Conservation (phyloP, 2,329 filamentous ascomycete species). For the Aspergillus aculeatinus region DNA sequence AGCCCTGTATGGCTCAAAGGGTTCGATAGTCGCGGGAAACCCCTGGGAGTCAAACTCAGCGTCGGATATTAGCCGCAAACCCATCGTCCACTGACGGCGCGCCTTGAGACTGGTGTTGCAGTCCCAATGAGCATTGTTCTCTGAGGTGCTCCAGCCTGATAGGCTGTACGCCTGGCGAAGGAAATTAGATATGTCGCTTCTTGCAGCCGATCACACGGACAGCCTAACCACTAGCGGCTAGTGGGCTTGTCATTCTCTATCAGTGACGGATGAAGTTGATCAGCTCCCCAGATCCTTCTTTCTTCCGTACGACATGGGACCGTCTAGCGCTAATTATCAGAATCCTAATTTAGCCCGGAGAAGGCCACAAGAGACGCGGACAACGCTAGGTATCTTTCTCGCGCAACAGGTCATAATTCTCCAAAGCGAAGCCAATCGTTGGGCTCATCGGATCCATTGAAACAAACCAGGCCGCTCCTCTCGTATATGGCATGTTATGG, state of each 20-base stretch:
- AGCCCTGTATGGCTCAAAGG: slow-evolving; percentile 8
- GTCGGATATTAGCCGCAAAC: slow-evolving; percentile 11
- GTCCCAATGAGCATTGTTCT: slow-evolving; percentile 13
- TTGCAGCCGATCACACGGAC: slow-evolving; percentile 18
- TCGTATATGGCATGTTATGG: not conserved
- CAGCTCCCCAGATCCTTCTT: slow-evolving; percentile 4
- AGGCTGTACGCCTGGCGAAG: slow-evolving; percentile 10
- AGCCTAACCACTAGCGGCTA: slow-evolving; percentile 17
- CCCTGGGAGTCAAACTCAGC: slow-evolving; percentile 12
- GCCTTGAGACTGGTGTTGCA: not conserved
- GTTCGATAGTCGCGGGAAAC: slow-evolving; percentile 3
- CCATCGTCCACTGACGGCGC: slow-evolving; percentile 11
- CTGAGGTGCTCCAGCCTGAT: slow-evolving; percentile 9
- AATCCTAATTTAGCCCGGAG: slow-evolving; percentile 4
- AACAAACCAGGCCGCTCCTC: not conserved
- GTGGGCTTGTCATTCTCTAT: slow-evolving; percentile 16
- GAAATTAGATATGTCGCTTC: slow-evolving; percentile 22
- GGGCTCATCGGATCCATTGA: not conserved
- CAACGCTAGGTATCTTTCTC: slow-evolving; percentile 1
- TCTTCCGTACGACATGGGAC: not conserved
- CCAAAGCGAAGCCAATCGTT: slow-evolving; percentile 5
- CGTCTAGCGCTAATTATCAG: not conserved
- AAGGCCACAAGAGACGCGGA: not conserved
- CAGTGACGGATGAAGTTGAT: slow-evolving; percentile 12
- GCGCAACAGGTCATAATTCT: slow-evolving; percentile 6